Base-by-base conservation (phyloP, 2,329 filamentous ascomycete genomes). In the Cladosporium sp. region DNA sequence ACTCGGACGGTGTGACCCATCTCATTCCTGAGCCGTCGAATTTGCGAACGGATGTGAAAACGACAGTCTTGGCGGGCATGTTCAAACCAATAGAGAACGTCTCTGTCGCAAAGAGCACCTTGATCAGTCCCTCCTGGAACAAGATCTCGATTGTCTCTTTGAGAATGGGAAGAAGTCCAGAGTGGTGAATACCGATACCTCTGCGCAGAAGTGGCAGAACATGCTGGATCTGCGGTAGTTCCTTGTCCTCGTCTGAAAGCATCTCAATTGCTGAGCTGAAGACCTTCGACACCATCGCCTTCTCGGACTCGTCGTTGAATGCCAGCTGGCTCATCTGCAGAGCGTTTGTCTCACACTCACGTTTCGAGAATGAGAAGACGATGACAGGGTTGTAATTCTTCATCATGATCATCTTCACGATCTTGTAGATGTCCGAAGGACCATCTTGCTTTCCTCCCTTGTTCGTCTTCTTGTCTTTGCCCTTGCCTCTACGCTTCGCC, bases 101-200 rank as follows among this genome's bases (percentile, higher is more conserved):
- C 78, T 99, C 96, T 0, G 95, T 99, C 0, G 95, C 95, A 68
- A 99, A 98, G 0, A 99, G 84, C 11, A 98, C 94, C 80, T 99
- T 99, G 83, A 99, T 97, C 50, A 99, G 82, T 60, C 93, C 93
- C 80, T 99, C 95, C 76, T 99, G 95, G 84, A 99, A 99, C 50
- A 99, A 83, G 78, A 99, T 99, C 81, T 99, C 95, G 70, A 99
- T 98, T 0, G 94, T 97, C 79, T 99, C 95, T 80, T 99, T 99
- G 66, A 99, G 81, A 72, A 99, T 98, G 0, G 95, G 95, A 60
- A 99, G 83, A 53, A 99, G 84, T 67, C 95, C 95, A 37, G 93
- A 97, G 79, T 99, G 95, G 84, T 99, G 95, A 69, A 99, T 92
- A 75, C 95, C 95, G 71, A 99, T 97, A 71, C 95, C 95, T 76